Conservation (phyloP, 1,139 yeast species). For the Yamadazyma aaseri region DNA sequence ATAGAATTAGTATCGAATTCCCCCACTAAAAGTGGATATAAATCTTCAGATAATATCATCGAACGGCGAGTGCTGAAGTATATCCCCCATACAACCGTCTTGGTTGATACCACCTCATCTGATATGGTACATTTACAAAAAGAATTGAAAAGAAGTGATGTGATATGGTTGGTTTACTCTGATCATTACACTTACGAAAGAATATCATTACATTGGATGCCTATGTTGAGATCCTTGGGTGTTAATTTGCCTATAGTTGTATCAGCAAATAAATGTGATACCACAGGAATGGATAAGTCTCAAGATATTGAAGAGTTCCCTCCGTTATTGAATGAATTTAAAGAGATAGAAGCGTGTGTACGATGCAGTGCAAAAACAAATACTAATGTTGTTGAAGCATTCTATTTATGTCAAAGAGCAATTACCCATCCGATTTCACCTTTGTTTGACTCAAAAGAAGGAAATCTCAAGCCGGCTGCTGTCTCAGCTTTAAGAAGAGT, state of each 20-base stretch:
- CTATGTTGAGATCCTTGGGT: conserved; percentile 86
- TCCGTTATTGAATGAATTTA: conserved; percentile 83
- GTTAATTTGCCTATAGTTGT: conserved; percentile 89
- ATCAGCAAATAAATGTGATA: conserved; percentile 81
- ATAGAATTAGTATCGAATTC: conserved; percentile 22
- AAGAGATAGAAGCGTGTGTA: conserved; percentile 90
- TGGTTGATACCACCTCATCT: conserved; percentile 76
- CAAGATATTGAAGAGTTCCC: conserved; percentile 72
- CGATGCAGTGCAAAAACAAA: conserved; percentile 81
- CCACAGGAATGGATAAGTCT: conserved; percentile 19
- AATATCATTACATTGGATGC: conserved; percentile 90
- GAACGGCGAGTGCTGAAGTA: conserved; percentile 32
- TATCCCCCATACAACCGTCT: conserved; percentile 65
- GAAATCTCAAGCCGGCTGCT: conserved; percentile 75
- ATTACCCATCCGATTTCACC: conserved; percentile 95
- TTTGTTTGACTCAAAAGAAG: conserved; percentile 86
- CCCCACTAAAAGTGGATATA: conserved; percentile 12
- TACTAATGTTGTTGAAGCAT: conserved; percentile 83
- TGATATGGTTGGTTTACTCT: conserved; percentile 87
- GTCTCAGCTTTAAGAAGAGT: conserved; percentile 74
- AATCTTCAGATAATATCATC: conserved; percentile 10
- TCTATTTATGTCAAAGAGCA: conserved; percentile 88
- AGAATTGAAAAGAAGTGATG: conserved; percentile 84
- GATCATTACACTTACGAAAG: conserved; percentile 95
- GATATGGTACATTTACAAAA: conserved; percentile 61